phyloP scores from a whole-genome alignment of 345 rosid genomes.

The Orychophragmus violaceus region DNA sequence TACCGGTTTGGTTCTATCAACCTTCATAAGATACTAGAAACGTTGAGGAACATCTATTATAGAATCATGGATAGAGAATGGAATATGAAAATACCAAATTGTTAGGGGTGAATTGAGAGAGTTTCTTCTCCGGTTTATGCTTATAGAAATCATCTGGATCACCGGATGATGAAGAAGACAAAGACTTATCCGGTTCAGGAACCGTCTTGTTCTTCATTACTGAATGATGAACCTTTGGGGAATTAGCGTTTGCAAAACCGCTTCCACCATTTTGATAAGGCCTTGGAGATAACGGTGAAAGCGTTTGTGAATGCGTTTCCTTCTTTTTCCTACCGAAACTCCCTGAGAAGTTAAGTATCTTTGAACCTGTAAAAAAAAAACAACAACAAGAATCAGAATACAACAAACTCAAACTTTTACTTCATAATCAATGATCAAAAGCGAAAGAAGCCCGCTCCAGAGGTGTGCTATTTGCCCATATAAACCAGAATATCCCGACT shows the following conservation, averaged over 20 bases:
- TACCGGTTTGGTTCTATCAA: conserved; percentile 1
- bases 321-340: conserved; percentile 63
- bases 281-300: conserved; percentile 36
- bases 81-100: conserved; percentile 10
- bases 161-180: conserved; percentile 34
- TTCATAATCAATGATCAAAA: too few species aligned
- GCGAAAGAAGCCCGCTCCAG: too few species aligned
- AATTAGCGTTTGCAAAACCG: neutral
- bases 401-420: neutral
- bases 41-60: neutral
- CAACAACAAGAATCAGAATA: neutral
- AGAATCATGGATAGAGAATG: neutral
- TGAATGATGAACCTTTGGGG: conserved; percentile 29
- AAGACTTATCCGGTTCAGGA: conserved; percentile 15
- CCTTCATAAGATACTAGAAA: conserved; percentile 1
- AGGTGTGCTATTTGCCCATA: too few species aligned
- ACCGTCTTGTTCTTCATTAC: conserved; percentile 32
- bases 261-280: conserved; percentile 18
- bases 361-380: conserved; percentile 39
- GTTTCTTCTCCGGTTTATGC: conserved; percentile 21
- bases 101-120: neutral
- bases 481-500: too few species aligned
- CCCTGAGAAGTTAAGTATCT: conserved; percentile 36
- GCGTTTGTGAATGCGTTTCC: conserved; percentile 30
- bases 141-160: conserved; percentile 36